These are phyloP conservation scores for Colletotrichum sp. DNA, from an alignment of 2,329 filamentous ascomycete species.

Conservation along the genomic window DNA sequence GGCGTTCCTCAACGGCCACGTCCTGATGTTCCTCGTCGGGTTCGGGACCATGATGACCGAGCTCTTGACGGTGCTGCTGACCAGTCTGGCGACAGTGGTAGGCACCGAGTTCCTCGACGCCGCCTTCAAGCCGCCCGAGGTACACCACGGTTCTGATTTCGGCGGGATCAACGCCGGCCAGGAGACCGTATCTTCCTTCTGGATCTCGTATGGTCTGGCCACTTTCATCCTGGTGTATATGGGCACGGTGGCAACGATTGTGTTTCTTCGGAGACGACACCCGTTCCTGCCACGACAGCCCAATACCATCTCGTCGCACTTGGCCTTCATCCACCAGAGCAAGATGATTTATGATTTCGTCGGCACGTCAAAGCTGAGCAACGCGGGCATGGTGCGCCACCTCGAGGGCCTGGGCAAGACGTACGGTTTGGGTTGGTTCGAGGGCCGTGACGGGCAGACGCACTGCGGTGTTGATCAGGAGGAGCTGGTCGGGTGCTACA, in stretches of 20 bases:
- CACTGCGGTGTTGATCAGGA: conserved; percentile 83
- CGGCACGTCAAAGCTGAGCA: conserved; percentile 68
- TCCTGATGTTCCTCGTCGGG: conserved; percentile 71
- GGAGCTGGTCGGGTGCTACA: conserved; percentile 69
- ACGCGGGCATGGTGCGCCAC: conserved; percentile 64
- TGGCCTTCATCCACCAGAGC: conserved; percentile 81
- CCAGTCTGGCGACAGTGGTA: conserved; percentile 68
- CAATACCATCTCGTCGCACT: conserved; percentile 76
- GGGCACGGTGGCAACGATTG: conserved; percentile 60
- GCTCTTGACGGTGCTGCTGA: conserved; percentile 72
- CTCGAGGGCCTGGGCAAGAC: conserved; percentile 67
- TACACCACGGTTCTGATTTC: conserved; percentile 7
- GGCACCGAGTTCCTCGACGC: conserved; percentile 62
- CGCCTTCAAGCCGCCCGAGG: conserved; percentile 19
- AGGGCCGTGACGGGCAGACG: conserved; percentile 72
- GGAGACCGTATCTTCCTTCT: conserved; percentile 69
- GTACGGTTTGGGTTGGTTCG: conserved; percentile 81
- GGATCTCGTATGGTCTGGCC: conserved; percentile 66
- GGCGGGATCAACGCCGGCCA: conserved; percentile 54
- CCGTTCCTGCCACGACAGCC: conserved; percentile 80
- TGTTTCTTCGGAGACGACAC: conserved; percentile 67
- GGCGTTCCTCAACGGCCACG: conserved; percentile 68
- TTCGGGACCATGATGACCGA: conserved; percentile 77
- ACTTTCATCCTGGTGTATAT: conserved; percentile 72
- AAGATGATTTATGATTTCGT: conserved; percentile 82